Evolutionary conservation across 2,329 filamentous ascomycete genomes (phyloP), one percentile per base, ranked within the genome.

Genomic region (Daldinia eschscholtzii): DNA sequence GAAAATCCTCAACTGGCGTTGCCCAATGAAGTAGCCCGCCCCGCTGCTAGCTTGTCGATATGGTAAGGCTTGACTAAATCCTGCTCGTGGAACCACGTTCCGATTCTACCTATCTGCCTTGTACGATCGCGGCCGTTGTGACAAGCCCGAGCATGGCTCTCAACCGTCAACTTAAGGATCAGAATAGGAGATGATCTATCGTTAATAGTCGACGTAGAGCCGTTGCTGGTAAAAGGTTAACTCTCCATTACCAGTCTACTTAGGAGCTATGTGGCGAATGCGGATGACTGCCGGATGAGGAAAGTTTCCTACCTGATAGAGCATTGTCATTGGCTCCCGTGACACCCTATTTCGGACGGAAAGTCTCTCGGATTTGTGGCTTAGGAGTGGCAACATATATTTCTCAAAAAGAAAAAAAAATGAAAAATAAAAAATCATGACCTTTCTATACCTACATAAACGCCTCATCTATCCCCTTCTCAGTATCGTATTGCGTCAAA

Each of bases 261-360:
- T 74, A 28, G 66, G 28, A 39, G 20, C 18, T 37, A 30, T 71
- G 71, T 72, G 74, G 71, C 70, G 67, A 65, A 39, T 67, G 68
- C 65, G 62, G 67, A 69, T 28, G 70, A 75, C 73, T 76, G 72
- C 74, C 74, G 65, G 74, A 76, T 71, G 61, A 66, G 74, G 74
- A 76, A 76, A 71, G 70, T 76, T 66, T 58, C 57, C 48, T 61
- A 10, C 61, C 41, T 30, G 70, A 76, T 73, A 50, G 39, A 30
- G 67, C 41, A 23, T 26, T 70, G 9, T 67, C 73, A 76, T 76
- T 76, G 74, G 74, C 68, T 70, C 37, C 44, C 41, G 50, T 52
- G n/a, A 4, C 13, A 37, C 61, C 41, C 58, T 50, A 56, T 61
- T 61, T 67, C 48, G 62, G 41, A 59, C 46, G 55, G 52, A 15